Evolutionary conservation across 768 basidiomycete genomes (phyloP).

Genomic region (Boletus reticuloceps): DNA sequence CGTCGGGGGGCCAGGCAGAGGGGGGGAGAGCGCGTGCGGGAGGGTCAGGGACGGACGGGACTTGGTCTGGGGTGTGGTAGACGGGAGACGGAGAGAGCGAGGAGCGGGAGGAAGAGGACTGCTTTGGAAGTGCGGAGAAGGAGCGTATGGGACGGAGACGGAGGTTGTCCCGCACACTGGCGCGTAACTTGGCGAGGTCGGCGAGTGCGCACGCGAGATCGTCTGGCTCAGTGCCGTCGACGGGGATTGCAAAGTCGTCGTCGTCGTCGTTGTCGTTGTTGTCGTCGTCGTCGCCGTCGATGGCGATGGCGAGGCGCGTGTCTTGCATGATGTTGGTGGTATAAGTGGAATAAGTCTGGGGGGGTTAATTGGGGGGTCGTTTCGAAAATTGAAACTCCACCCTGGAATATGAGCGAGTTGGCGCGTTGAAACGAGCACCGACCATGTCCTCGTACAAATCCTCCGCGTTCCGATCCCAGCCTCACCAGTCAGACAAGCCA

Average conservation of each 20-base stretch:
- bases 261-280: slow-evolving; percentile 24
- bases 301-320: slow-evolving; percentile 6
- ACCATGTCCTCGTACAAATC: slow-evolving; percentile 32
- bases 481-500: slow-evolving; percentile 2
- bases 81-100: slow-evolving; percentile 42
- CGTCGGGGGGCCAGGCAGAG: slow-evolving; percentile 40
- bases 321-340: slow-evolving; percentile 15
- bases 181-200: slow-evolving; percentile 64
- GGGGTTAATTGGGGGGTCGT: slow-evolving; percentile 21
- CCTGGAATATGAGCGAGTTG: not conserved
- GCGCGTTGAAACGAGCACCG: not conserved
- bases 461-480: slow-evolving; percentile 26
- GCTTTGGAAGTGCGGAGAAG: slow-evolving; percentile 48
- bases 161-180: slow-evolving; percentile 73
- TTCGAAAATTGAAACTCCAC: slow-evolving; percentile 26
- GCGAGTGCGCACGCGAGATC: slow-evolving; percentile 69
- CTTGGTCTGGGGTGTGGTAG: slow-evolving; percentile 48
- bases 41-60: slow-evolving; percentile 7
- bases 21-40: slow-evolving; percentile 28
- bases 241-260: slow-evolving; percentile 18
- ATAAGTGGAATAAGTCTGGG: slow-evolving; percentile 9
- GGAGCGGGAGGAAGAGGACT: slow-evolving; percentile 8
- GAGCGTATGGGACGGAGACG: slow-evolving; percentile 75
- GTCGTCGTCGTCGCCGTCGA: slow-evolving; percentile 6
- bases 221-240: slow-evolving; percentile 35